phyloP scores from a whole-genome alignment of 306 rosid genomes.

The Dalbergia cultrata region DNA sequence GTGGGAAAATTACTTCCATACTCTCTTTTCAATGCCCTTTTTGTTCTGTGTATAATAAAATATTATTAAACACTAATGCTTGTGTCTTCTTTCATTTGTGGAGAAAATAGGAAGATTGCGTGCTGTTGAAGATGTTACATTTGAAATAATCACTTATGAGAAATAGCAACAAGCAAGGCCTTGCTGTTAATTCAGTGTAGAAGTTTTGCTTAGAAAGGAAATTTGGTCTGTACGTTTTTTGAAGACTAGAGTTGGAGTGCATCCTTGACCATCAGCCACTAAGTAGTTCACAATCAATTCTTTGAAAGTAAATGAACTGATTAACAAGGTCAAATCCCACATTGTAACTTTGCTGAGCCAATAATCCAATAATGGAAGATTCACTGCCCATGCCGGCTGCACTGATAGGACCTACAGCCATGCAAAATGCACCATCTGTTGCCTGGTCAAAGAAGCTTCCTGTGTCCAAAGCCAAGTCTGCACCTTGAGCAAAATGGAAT shows the following conservation, averaged over 20 bases:
- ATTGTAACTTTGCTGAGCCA: constrained; percentile 58
- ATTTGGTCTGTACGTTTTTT: neutral
- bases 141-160: neutral
- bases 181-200: neutral
- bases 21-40: neutral
- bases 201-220: neutral
- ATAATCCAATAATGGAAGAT: constrained; percentile 46
- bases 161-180: neutral
- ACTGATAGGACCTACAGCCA: constrained; percentile 33
- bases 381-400: neutral
- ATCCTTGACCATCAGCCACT: constrained; percentile 34
- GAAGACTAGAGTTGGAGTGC: neutral
- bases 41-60: neutral
- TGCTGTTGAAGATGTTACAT: constrained; percentile 3
- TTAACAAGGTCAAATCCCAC: constrained; percentile 52
- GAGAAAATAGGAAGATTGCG: neutral
- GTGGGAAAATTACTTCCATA: neutral
- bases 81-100: neutral
- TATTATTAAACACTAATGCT: neutral
- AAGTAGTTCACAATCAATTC: constrained; percentile 57
- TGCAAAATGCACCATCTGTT: constrained; percentile 19
- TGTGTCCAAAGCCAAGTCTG: constrained; percentile 48
- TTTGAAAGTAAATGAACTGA: constrained; percentile 45
- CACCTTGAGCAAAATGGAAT: constrained; percentile 52
- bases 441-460: constrained; percentile 46